Evolutionary conservation across 345 rosid species (phyloP), one percentile per base, ranked within the genome.

Genomic region (Lumnitzera littorea): DNA sequence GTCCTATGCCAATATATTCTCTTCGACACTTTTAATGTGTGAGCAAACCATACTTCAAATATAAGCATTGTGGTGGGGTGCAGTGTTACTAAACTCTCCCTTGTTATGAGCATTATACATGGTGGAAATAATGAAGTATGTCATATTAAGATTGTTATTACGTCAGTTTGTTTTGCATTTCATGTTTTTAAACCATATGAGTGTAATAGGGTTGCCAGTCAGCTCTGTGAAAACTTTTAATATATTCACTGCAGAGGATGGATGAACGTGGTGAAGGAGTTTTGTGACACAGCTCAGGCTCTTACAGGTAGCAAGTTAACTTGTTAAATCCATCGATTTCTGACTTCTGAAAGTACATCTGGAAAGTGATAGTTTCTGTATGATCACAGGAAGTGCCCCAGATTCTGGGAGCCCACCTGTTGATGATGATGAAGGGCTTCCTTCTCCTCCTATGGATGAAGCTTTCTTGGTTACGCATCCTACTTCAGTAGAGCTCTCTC

Each of bases 401-500:
- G 95, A 91, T 24, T 94, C 99, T 64, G 78, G 72, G 50, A 86
- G 87, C 66, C 95, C 97, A 24, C 88, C 97, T 36, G 43, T 36
- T 36, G 43, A 36, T 9, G 43, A 82, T 43, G 91, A 91, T 72
- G 96, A 84, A 62, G 97, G 88, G 51, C 90, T 94, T 76, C 97
- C 99, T 6, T 86, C 92, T 50, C 99, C 96, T 69, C 99, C 99
- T 36, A 36, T 88, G 67, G 96, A 91, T 67, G 89, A 86, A 62
- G 88, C 75, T 53, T 78, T 94, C 78, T 88, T 94, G 61, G 71
- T 85, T 61, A 61, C 95, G 25, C 88, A 83, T 63, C 69, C 95
- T 23, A 63, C 85, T 50, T 72, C 79, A 31, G 85, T 88, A 55
- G 99, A 94, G 74, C 83, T 90, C 57, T 76, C 85, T 57, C 81